Evolutionary conservation across 176 grass and related monocot genomes (phyloP), one percentile per base, ranked within the genome.

Genomic region (Eremochloa ophiuroides): DNA sequence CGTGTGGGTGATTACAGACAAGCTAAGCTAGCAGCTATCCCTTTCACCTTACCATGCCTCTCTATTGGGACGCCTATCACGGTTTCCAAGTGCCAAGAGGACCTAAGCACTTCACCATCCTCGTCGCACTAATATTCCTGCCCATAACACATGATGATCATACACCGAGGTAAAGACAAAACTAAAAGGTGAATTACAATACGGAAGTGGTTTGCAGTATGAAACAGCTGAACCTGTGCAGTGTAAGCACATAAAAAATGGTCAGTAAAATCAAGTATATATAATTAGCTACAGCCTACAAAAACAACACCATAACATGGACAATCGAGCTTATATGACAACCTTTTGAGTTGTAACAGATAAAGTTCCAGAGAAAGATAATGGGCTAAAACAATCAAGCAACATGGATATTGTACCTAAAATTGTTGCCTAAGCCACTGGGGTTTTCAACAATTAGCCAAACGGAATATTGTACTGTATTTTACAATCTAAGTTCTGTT

Each of bases 161-260:
- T 48, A 72, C 41, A 48, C 27, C 2, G 50, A 59, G 34, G 53
- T 29, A 3, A 38, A 20, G 31, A 55, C 29, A 60, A 58, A 47
- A 47, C 6, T 27, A 25, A 20, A 76, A 28, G 35, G 40, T 58
- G 11, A 25, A 74, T 31, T 23, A 56, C 30, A 23, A 56, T 75
- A 56, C 3, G 5, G 7, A 39, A n/a, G 31, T n/a, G 34, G 26
- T 40, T 9, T 42, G 10, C 51, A 42, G 14, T 38, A 13, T 15
- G 71, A 60, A 61, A 60, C 12, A 81, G 25, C 13, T 23, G 26
- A 61, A 44, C 2, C 22, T 58, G 8, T 25, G 33, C 35, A 18
- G 33, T 47, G 31, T 34, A 73, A 74, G 71, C 77, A 79, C 33
- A 80, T 18, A 65, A 55, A n/a, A 72, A 73, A 71, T 53, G 14